These are phyloP conservation scores for Suhomyces anneliseae DNA, from an alignment of 1,139 yeast genomes.

Conservation along the genomic window DNA sequence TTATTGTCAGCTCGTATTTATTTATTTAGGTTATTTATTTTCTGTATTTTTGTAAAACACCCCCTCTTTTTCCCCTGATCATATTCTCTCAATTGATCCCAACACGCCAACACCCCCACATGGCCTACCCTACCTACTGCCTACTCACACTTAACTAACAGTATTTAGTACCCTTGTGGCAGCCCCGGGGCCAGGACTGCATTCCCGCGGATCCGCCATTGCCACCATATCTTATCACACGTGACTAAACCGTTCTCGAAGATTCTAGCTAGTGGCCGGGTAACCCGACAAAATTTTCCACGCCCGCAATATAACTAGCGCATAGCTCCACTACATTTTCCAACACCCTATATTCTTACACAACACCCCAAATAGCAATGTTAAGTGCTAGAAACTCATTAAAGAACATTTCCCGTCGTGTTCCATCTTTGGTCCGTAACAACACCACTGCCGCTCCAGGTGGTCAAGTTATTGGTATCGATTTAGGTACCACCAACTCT, in stretches of 20 bases:
- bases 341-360: neutral
- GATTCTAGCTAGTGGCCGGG: constrained; percentile 13
- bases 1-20: too few species aligned
- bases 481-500: constrained; percentile 98
- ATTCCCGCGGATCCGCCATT: neutral
- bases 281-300: constrained; percentile 18
- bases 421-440: constrained; percentile 48
- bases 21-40: too few species aligned
- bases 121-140: too few species aligned
- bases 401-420: constrained; percentile 44
- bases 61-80: too few species aligned
- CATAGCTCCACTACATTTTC: neutral
- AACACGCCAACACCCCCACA: too few species aligned
- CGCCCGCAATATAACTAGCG: constrained; percentile 10
- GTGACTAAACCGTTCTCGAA: constrained; percentile 10
- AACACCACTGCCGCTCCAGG: constrained; percentile 53
- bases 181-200: too few species aligned
- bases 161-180: too few species aligned
- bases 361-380: constrained; percentile 23
- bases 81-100: too few species aligned
- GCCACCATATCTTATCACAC: neutral
- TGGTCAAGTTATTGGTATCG: constrained; percentile 95
- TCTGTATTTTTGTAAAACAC: too few species aligned
- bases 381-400: constrained; percentile 48
- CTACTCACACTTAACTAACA: too few species aligned